Conservation (phyloP, 2,329 filamentous ascomycete genomes). For the Colletotrichum musicola region DNA sequence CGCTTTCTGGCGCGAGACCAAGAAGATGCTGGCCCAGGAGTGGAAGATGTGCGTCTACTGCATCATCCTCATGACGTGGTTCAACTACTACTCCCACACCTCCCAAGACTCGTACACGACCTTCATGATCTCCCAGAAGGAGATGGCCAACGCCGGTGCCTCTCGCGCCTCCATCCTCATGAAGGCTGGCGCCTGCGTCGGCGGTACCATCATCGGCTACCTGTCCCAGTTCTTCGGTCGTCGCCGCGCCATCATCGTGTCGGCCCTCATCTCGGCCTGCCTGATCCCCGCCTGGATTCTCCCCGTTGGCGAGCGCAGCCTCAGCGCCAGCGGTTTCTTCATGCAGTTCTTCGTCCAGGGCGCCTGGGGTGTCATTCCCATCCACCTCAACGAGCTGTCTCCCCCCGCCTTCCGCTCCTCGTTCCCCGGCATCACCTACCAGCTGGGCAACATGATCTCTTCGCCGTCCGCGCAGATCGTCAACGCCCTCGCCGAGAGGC, state of each 20-base stretch:
- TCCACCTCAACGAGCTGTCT: conserved; percentile 80
- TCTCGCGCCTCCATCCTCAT: conserved; percentile 84
- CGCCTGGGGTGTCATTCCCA: conserved; percentile 76
- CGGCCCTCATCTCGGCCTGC: conserved; percentile 69
- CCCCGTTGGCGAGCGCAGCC: conserved; percentile 67
- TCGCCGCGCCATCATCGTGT: conserved; percentile 73
- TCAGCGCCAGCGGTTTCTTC: conserved; percentile 76
- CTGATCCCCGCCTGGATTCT: conserved; percentile 80
- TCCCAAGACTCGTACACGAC: conserved; percentile 87
- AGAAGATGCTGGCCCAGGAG: conserved; percentile 74
- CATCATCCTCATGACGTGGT: conserved; percentile 82
- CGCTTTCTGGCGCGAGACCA: conserved; percentile 78
- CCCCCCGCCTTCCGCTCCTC: conserved; percentile 78
- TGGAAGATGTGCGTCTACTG: conserved; percentile 86
- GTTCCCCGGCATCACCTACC: conserved; percentile 79
- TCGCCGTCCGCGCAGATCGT: conserved; percentile 82
- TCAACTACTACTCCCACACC: conserved; percentile 82
- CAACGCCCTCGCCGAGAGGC: conserved; percentile 77
- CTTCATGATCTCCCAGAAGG: conserved; percentile 81
- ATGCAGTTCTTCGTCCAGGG: conserved; percentile 78
- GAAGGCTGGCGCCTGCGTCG: conserved; percentile 82
- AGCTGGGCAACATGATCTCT: conserved; percentile 81
- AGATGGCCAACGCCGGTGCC: conserved; percentile 72
- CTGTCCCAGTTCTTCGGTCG: conserved; percentile 81
- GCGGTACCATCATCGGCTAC: conserved; percentile 80